Conservation (phyloP, 2,329 filamentous ascomycete genomes). For the Fusarium albidum region DNA sequence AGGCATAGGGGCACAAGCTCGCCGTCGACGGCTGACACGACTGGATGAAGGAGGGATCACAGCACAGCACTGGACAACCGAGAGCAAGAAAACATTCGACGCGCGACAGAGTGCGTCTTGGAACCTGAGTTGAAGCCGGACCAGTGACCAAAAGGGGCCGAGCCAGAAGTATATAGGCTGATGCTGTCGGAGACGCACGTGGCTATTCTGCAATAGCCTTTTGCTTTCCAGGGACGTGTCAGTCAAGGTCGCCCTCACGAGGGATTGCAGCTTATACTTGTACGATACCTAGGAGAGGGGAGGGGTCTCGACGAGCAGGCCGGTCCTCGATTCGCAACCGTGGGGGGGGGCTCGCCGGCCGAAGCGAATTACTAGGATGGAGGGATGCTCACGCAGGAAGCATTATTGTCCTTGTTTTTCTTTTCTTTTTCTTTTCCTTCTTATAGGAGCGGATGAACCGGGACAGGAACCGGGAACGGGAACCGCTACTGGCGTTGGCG, state of each 20-base stretch:
- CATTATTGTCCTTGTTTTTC: constrained; percentile 13
- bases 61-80: constrained; percentile 26
- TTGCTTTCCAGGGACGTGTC: constrained; percentile 19
- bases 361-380: constrained; percentile 3
- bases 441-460: constrained; percentile 19
- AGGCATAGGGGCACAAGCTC: constrained; percentile 56
- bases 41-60: constrained; percentile 40
- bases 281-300: constrained; percentile 35
- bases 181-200: constrained; percentile 13
- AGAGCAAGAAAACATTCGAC: constrained; percentile 6
- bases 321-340: background rate
- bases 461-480: constrained; percentile 28
- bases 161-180: constrained; percentile 2
- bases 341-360: background rate
- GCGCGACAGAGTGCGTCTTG: background rate
- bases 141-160: background rate
- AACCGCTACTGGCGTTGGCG: constrained; percentile 39
- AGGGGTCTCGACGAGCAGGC: constrained; percentile 2
- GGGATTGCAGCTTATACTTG: constrained; percentile 38
- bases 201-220: constrained; percentile 11
- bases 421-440: constrained; percentile 6
- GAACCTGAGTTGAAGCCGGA: background rate
- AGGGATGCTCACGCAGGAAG: constrained; percentile 24
- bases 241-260: constrained; percentile 19
- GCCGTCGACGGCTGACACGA: constrained; percentile 45